Evolutionary conservation across 179 eudicot genomes (phyloP), one percentile per base, ranked within the genome.

Genomic region (Nepenthes alata): DNA sequence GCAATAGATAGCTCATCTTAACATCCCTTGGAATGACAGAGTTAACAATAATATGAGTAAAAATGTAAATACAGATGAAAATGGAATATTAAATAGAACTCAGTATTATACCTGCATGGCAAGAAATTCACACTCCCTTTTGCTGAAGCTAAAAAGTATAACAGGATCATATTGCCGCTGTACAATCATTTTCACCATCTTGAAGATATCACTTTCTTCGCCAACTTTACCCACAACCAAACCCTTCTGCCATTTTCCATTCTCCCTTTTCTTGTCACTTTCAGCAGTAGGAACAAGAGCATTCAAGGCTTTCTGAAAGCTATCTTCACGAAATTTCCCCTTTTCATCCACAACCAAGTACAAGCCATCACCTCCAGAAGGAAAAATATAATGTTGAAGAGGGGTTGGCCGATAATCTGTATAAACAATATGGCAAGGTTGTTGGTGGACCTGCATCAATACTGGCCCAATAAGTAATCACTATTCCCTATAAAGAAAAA

Each of bases 381-480:
- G 98, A 62, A 93, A 93, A 37, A 93, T 63, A 74, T 93, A 93
- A 63, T 93, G 98, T 75, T 93, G 98, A 65, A 93, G 98, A 35
- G 98, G 98, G 64, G 96, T 89, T 54, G 98, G 98, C 58, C 98
- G 77, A 67, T 89, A 93, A 76, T 93, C 98, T 39, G 98, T 89
- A 65, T 89, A 93, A 55, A 93, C 98, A 67, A 93, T 93, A 78
- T 93, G 98, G 69, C 98, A 93, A 39, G 98, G 98, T 78, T 93
- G 98, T 76, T 80, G 90, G 71, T 93, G 98, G 58, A 93, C 98
- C 98, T 91, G 96, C 78, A 83, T 25, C 39, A 70, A 51, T 53
- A 71, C 55, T 53, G 49, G 47, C 47, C 35, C 35, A 45, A 60
- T 64, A n/a, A 75, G 71, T 47, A 61, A 38, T 44, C 52, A 56